Conservation (phyloP, 2,329 filamentous ascomycete species). For the Aspergillus tamarii region DNA sequence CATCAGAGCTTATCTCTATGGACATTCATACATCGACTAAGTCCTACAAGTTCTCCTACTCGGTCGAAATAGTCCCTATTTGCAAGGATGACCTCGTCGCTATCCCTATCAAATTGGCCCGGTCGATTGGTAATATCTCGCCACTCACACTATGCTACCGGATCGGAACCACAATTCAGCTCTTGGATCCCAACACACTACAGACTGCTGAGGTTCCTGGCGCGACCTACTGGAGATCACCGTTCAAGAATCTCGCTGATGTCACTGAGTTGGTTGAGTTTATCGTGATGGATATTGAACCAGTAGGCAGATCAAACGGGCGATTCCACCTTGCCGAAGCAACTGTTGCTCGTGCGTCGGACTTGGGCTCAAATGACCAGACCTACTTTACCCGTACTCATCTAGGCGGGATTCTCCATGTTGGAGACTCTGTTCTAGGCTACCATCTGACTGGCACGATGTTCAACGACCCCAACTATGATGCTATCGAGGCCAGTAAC, state of each 20-base stretch:
- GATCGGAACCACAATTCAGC: constrained; percentile 85
- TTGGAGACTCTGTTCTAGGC: constrained; percentile 92
- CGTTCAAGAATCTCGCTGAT: constrained; percentile 82
- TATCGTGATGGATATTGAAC: constrained; percentile 91
- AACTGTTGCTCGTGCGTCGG: constrained; percentile 82
- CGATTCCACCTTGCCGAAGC: constrained; percentile 84
- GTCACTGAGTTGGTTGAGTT: constrained; percentile 87
- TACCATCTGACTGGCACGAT: constrained; percentile 88
- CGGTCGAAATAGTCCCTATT: constrained; percentile 85
- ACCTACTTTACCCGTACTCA: constrained; percentile 92
- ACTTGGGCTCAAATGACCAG: constrained; percentile 82
- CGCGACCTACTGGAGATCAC: constrained; percentile 85
- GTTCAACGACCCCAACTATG: constrained; percentile 87
- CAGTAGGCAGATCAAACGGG: constrained; percentile 72
- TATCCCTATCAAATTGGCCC: constrained; percentile 85
- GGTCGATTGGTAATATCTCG: constrained; percentile 82
- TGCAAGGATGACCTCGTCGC: constrained; percentile 98
- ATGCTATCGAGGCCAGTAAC: constrained; percentile 77
- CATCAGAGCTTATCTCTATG: constrained; percentile 90
- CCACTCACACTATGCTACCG: constrained; percentile 84
- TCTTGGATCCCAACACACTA: constrained; percentile 87
- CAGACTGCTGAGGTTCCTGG: constrained; percentile 85
- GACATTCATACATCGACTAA: constrained; percentile 89
- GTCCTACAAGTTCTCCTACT: constrained; percentile 94
- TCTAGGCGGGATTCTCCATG: constrained; percentile 79